Conservation (phyloP, 768 basidiomycete genomes). For the Russula griseocarnosa region DNA sequence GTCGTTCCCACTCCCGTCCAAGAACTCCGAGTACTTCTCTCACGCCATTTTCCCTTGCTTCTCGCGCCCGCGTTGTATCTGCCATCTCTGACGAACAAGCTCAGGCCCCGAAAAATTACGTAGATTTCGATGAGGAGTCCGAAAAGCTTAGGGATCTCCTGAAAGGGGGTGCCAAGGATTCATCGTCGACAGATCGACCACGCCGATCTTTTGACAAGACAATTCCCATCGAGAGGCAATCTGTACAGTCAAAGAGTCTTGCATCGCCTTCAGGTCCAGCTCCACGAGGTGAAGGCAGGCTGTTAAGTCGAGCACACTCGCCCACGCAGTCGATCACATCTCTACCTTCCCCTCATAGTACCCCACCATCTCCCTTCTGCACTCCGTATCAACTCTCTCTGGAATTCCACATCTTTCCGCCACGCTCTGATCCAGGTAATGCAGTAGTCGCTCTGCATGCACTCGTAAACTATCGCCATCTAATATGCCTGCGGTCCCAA, state of each 20-base stretch:
- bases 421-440: constrained; percentile 38
- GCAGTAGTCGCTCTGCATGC: constrained; percentile 47
- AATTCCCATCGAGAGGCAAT: constrained; percentile 30
- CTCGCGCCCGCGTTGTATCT: constrained; percentile 64
- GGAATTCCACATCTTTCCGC: constrained; percentile 45
- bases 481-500: constrained; percentile 56
- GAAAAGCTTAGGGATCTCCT: constrained; percentile 72
- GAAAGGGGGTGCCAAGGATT: constrained; percentile 46
- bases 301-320: constrained; percentile 43
- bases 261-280: constrained; percentile 30
- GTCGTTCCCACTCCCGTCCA: constrained; percentile 24
- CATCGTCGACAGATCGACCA: constrained; percentile 35
- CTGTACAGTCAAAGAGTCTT: constrained; percentile 8
- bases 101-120: constrained; percentile 73
- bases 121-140: constrained; percentile 79
- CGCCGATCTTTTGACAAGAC: constrained; percentile 35
- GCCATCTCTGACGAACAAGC: constrained; percentile 64
- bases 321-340: constrained; percentile 12
- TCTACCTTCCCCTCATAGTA: constrained; percentile 13
- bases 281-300: constrained; percentile 38
- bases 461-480: constrained; percentile 41
- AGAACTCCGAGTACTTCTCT: constrained; percentile 28
- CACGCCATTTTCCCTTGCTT: constrained; percentile 50
- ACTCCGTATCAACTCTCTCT: constrained; percentile 26
- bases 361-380: constrained; percentile 22